phyloP scores from a whole-genome alignment of 1,139 yeast species.

The Kodamaea plutei region DNA sequence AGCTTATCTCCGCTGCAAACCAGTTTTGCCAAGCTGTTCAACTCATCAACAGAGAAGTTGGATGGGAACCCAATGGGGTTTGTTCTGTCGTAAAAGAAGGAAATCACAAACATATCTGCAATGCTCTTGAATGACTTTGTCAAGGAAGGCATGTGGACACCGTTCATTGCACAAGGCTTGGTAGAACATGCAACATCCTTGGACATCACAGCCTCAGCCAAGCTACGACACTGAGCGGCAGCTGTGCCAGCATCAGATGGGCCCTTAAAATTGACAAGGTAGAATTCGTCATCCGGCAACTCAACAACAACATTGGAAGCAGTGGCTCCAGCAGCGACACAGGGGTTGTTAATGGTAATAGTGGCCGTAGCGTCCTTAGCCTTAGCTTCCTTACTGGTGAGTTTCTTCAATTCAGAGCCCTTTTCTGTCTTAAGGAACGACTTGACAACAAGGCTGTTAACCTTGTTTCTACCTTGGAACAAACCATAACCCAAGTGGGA shows the following conservation, averaged over 20 bases:
- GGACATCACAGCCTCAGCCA: constrained; percentile 79
- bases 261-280: constrained; percentile 71
- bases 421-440: constrained; percentile 37
- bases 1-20: constrained; percentile 80
- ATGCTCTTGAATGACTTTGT: constrained; percentile 64
- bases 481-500: constrained; percentile 95
- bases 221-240: constrained; percentile 74
- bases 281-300: constrained; percentile 42
- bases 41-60: constrained; percentile 79
- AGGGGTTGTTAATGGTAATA: constrained; percentile 63
- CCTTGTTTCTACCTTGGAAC: constrained; percentile 86
- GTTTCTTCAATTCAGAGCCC: constrained; percentile 25
- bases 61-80: constrained; percentile 92
- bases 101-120: constrained; percentile 81
- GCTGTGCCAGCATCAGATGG: constrained; percentile 35
- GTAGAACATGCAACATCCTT: constrained; percentile 72
- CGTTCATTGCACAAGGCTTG: constrained; percentile 92
- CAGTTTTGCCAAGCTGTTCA: constrained; percentile 71
- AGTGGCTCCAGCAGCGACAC: constrained; percentile 72
- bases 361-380: constrained; percentile 36
- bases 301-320: constrained; percentile 57
- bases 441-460: constrained; percentile 59
- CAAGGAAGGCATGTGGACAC: constrained; percentile 93
- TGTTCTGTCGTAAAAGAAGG: constrained; percentile 92
- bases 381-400: constrained; percentile 29